A percentile compares a stretch with the other conserved stretches of the same genome.
Conservation (phyloP, 257 asterid species). For the Penstemon newberryi region DNA sequence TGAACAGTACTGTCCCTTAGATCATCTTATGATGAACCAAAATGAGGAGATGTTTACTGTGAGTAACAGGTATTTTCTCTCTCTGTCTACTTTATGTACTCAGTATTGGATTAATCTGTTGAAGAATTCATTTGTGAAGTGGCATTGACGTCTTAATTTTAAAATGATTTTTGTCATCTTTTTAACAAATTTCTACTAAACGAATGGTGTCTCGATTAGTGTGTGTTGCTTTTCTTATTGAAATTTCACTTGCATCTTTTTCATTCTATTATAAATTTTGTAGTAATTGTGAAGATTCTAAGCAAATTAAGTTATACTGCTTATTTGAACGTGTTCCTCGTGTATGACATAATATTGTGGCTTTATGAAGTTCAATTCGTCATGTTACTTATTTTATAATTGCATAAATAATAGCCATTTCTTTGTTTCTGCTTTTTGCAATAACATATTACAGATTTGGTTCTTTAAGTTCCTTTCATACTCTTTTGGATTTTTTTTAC, state of each 20-base stretch:
- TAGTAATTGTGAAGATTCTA: background rate
- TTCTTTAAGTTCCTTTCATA: conserved; percentile 8
- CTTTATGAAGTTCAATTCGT: background rate
- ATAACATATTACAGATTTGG: background rate
- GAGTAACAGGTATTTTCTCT: conserved; percentile 75
- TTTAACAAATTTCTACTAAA: background rate
- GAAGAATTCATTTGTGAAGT: conserved; percentile 1
- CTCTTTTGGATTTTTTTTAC: background rate
- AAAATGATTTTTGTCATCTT: background rate
- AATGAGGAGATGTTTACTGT: conserved; percentile 97
- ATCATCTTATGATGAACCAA: conserved; percentile 84
- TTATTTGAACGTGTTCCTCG: conserved; percentile 2
- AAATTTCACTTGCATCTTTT: background rate
- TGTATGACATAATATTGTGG: conserved; percentile 10
- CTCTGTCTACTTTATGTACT: conserved; percentile 15
- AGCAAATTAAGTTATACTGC: conserved; percentile 7
- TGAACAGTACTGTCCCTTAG: conserved; percentile 80
- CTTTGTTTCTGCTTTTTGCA: background rate
- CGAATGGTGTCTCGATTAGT: background rate
- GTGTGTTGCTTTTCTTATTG: background rate
- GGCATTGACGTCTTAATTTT: background rate
- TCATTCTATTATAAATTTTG: background rate
- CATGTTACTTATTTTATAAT: background rate
- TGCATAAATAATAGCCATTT: background rate
- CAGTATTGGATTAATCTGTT: background rate